A percentile compares a stretch with the other conserved stretches of the same genome.
Conservation (phyloP, 2,329 filamentous ascomycete species). For the Nemania sp. region DNA sequence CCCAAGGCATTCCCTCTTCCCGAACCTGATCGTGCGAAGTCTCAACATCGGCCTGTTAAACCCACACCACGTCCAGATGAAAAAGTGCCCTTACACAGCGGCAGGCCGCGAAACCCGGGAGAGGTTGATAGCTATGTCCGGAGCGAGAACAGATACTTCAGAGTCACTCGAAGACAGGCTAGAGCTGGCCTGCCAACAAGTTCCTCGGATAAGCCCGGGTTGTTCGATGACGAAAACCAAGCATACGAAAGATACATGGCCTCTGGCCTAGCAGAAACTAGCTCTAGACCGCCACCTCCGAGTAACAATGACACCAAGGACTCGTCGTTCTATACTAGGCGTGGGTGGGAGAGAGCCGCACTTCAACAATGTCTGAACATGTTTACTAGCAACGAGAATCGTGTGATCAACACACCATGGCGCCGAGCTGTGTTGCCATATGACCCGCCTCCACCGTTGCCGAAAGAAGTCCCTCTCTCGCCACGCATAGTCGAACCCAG, state of each 20-base stretch:
- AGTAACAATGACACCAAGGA: conserved; percentile 3
- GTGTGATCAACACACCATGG: conserved; percentile 42
- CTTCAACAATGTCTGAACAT: conserved; percentile 48
- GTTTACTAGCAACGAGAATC: conserved; percentile 45
- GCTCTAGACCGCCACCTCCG: conserved; percentile 3
- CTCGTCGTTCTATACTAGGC: conserved; percentile 34
- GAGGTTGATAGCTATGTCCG: conserved; percentile 22
- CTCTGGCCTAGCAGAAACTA: background rate
- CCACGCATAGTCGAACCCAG: conserved; percentile 25
- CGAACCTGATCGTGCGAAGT: conserved; percentile 22
- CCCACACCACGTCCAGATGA: conserved; percentile 5
- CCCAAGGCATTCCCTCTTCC: conserved; percentile 28
- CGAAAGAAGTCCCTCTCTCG: conserved; percentile 32
- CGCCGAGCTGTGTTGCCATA: conserved; percentile 44
- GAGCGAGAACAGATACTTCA: conserved; percentile 23
- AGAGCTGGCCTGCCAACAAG: background rate
- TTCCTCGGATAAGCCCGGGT: background rate
- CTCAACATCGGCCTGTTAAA: conserved; percentile 26
- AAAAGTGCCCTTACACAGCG: conserved; percentile 7
- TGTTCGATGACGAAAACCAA: conserved; percentile 40
- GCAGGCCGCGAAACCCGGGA: background rate
- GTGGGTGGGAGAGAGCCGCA: conserved; percentile 50
- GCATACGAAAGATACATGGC: conserved; percentile 42
- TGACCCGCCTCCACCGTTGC: conserved; percentile 28
- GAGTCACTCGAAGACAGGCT: background rate